Base-by-base conservation (phyloP, 2,329 filamentous ascomycete genomes). In the Pseudogymnoascus sp. region DNA sequence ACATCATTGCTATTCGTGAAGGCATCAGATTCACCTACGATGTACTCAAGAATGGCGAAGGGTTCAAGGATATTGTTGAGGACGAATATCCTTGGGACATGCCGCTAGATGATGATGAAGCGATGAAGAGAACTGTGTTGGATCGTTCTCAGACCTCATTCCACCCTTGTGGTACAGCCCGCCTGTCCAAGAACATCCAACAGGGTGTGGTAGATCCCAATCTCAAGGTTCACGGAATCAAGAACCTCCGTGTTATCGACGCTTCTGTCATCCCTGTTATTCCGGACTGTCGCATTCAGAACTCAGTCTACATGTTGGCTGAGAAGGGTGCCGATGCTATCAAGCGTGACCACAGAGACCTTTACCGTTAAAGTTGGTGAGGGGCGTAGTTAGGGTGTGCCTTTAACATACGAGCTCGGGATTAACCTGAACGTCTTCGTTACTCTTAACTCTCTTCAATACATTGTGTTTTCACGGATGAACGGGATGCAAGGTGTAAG, bases 11-110 rank as follows among this genome's bases (percentile, higher is more conserved):
- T 2, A 75, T 87, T 72, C 80, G 82, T 23, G 82, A 86, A 69
- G 83, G 84, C n/a, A 77, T 86, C 3, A 49, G 41, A 6, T 49
- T 49, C 21, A n/a, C 12, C 41, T 49, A 49, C 21, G 41, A 87
- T 66, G 73, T 87, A 14, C 67, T 88, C 2, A 81, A 75, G 40
- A 80, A 78, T 6, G 83, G 84, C 0, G 80, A 81, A 0, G 82
- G 80, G 1, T 81, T 87, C 72, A 83, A 77, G 69, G 81, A 83
- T 59, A 76, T 84, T 55, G 74, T 84, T 9, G 73, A 71, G 0
- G 75, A 71, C 5, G 81, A 83, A 62, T 88, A 86, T 68, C 85
- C 84, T 0, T 87, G 82, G 83, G 73, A 77, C 0, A 84, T 87
- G 81, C 83, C 84, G 0, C 75, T 80, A 1, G 68, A 81, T 12